Percentiles rank a stretch among this genome's conserved stretches.
Conservation (phyloP, 495 filamentous ascomycete species). For the Achaetomiella virescens region DNA sequence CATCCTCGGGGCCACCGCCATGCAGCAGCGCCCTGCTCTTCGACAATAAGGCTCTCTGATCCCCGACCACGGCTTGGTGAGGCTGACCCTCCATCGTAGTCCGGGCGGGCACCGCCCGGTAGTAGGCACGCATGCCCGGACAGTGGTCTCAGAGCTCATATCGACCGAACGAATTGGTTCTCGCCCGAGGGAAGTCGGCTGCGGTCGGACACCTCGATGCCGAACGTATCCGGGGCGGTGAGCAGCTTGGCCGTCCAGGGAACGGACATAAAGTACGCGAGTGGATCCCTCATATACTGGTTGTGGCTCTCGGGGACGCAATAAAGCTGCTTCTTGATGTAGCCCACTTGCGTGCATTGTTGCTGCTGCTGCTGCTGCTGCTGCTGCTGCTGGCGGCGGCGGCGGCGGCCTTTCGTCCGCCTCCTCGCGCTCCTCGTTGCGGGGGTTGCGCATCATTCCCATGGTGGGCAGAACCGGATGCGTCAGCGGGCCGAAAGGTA, state of each 20-base stretch:
- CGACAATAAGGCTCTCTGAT: neutral
- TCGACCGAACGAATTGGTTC: conserved; percentile 16
- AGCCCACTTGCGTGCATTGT: neutral
- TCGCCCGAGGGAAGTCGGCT: conserved; percentile 16
- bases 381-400: neutral
- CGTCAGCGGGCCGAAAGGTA: too few relatives aligned
- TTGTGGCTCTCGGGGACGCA: conserved; percentile 13
- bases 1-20: conserved; percentile 16
- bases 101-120: conserved; percentile 2
- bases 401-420: neutral
- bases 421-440: too few relatives aligned
- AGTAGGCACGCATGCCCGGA: conserved; percentile 21
- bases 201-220: conserved; percentile 17
- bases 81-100: neutral
- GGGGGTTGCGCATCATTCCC: too few relatives aligned
- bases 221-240: conserved; percentile 13
- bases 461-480: too few relatives aligned
- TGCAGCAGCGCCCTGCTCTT: conserved; percentile 10
- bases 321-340: conserved; percentile 1
- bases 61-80: neutral
- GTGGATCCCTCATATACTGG: conserved; percentile 20
- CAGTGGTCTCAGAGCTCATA: conserved; percentile 14
- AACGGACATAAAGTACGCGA: conserved; percentile 21
- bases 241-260: conserved; percentile 19
- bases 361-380: neutral